A percentile compares a stretch with the other conserved stretches of the same genome.
Conservation (phyloP, 345 rosid species). For the Boechera divaricarpa region DNA sequence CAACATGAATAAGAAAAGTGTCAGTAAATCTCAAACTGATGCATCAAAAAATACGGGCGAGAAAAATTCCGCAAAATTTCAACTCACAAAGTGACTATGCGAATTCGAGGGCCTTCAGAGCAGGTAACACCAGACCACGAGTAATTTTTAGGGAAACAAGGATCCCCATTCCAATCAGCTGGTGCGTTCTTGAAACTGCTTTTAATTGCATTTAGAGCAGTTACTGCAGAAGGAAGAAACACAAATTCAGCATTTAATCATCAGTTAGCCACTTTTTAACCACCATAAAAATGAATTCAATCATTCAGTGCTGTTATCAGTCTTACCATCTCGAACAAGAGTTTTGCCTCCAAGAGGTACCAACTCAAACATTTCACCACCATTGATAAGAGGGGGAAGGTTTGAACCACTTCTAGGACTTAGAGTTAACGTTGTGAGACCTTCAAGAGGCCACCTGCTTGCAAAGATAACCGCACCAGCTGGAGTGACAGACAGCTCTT, state of each 20-base stretch:
- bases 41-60: background rate
- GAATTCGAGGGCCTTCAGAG: constrained; percentile 63
- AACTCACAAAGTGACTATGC: constrained; percentile 77
- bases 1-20: constrained; percentile 23
- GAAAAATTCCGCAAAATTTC: constrained; percentile 8
- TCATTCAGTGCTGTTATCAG: background rate
- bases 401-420: constrained; percentile 61
- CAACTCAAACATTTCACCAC: constrained; percentile 75
- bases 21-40: constrained; percentile 29
- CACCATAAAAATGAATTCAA: background rate
- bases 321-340: constrained; percentile 84
- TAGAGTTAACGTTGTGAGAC: constrained; percentile 60
- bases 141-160: constrained; percentile 74
- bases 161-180: constrained; percentile 88
- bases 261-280: background rate
- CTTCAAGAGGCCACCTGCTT: constrained; percentile 73
- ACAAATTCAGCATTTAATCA: constrained; percentile 14
- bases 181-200: constrained; percentile 59
- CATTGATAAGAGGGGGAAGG: constrained; percentile 70
- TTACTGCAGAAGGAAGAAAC: constrained; percentile 50
- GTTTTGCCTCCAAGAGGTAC: constrained; percentile 65
- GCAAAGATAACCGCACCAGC: constrained; percentile 68
- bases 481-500: constrained; percentile 61
- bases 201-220: constrained; percentile 61
- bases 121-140: constrained; percentile 89